Base-by-base conservation (phyloP, 2,329 filamentous ascomycete species). In the Aspergillus brasiliensis region DNA sequence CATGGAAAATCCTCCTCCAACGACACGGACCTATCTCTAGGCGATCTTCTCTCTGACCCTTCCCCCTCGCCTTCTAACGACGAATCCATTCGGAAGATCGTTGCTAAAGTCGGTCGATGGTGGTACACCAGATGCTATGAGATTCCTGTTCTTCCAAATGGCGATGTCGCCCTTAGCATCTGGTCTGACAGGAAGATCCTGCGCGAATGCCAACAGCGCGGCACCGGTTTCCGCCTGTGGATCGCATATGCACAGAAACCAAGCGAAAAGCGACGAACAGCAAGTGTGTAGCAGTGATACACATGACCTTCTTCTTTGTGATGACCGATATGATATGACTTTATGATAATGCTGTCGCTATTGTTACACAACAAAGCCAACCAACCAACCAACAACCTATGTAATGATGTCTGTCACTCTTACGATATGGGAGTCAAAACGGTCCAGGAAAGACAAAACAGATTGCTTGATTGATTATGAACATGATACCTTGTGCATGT, bases 61-160 rank as follows among this genome's bases (percentile, higher is more conserved):
- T 84, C 86, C n/a, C 83, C 87, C n/a, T 85, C 87, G 7, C 82
- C 86, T 0, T 81, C 84, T 13, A 89, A 90, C 21, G 92, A 97
- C 66, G 91, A 92, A 71, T 89, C 87, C 65, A 97, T 98, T 71
- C 91, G 92, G 13, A 93, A 91, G 71, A 96, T 96, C 83, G 92
- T 98, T 21, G 90, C 92, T 15, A 89, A 88, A 63, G 94, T 98
- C 10, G 94, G 92, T 2, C 85, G 95, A 46, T 98, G 94, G 92
- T 99, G 95, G 95, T 98, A 97, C 77, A 91, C 87, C 8, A 87
- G 90, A 55, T 97, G 94, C 80, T 98, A 97, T 74, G 94, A 97
- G 77, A 86, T 84, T 58, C 82, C 84, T 4, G 81, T 88, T 8
- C 75, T 85, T 60, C 73, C 76, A 1, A 77, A 82, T 60, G 74